phyloP scores from a whole-genome alignment of 2,329 filamentous ascomycete species.

The Stemphylium beticola region DNA sequence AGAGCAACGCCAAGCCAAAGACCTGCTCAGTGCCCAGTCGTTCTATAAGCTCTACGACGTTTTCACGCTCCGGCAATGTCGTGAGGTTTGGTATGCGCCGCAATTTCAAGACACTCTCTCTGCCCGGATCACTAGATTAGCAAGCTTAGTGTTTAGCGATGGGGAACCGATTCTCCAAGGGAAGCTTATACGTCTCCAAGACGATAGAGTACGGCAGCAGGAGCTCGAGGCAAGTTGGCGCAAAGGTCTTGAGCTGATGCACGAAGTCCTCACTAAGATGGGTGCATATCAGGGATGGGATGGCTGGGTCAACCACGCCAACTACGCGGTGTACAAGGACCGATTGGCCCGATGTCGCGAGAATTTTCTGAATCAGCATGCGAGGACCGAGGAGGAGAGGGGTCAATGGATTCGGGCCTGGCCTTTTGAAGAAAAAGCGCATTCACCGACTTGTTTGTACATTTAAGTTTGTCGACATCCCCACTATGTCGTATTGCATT shows the following conservation, averaged over 20 bases:
- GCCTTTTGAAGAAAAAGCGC: neutral
- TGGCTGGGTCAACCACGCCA: constrained; percentile 30
- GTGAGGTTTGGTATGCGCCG: constrained; percentile 20
- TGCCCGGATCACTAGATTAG: constrained; percentile 21
- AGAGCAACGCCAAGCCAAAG: constrained; percentile 22
- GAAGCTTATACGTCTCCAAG: constrained; percentile 25
- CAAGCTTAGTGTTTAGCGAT: constrained; percentile 25
- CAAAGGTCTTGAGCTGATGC: constrained; percentile 29
- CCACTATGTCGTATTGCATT: neutral
- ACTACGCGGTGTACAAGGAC: constrained; percentile 29
- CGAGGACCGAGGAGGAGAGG: constrained; percentile 25
- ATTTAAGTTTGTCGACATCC: neutral
- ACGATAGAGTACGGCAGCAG: constrained; percentile 26
- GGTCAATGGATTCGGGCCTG: constrained; percentile 22
- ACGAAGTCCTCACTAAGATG: constrained; percentile 23
- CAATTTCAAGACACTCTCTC: constrained; percentile 22
- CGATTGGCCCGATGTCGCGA: constrained; percentile 23
- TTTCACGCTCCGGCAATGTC: constrained; percentile 21
- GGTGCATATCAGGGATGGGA: constrained; percentile 31
- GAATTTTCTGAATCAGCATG: constrained; percentile 26
- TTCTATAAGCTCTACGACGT: constrained; percentile 29
- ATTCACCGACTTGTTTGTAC: neutral
- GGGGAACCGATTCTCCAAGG: constrained; percentile 23
- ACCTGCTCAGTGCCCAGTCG: constrained; percentile 25
- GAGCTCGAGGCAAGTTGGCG: constrained; percentile 25